A percentile compares a stretch with the other conserved stretches of the same genome.
phyloP scores from a whole-genome alignment of 2,329 filamentous ascomycete genomes.

The Alternaria viburni region DNA sequence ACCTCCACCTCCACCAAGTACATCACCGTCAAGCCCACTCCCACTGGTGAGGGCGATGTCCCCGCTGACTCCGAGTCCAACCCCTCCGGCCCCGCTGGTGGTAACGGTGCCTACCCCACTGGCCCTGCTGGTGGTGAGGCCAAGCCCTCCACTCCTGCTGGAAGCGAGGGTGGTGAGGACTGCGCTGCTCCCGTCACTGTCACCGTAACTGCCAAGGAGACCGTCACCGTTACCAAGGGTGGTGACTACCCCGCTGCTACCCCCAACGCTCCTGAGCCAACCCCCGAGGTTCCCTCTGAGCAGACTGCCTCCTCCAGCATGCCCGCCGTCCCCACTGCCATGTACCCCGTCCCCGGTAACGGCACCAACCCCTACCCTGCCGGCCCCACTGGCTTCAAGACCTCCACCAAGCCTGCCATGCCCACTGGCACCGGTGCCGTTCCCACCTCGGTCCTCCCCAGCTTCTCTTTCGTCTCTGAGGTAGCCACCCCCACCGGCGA shows the following conservation, averaged over 20 bases:
- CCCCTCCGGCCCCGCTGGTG: constrained; percentile 3
- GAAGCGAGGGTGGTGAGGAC: constrained; percentile 25
- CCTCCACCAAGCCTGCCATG: constrained; percentile 33
- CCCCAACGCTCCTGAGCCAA: constrained; percentile 9
- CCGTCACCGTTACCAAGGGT: constrained; percentile 45
- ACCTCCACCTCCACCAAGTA: constrained; percentile 43
- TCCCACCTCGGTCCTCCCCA: constrained; percentile 25
- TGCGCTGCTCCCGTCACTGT: constrained; percentile 45
- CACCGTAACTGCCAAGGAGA: constrained; percentile 47
- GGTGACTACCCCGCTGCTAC: constrained; percentile 14
- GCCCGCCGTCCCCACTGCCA: constrained; percentile 23
- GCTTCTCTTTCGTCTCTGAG: constrained; percentile 35
- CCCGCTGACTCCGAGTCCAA: not conserved
- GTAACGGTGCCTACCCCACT: not conserved
- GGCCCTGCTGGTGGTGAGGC: constrained; percentile 9
- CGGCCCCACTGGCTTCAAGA: constrained; percentile 42
- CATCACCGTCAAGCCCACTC: constrained; percentile 33
- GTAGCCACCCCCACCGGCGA: constrained; percentile 18
- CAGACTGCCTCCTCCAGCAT: constrained; percentile 13
- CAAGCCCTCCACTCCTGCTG: constrained; percentile 9
- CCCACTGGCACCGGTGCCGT: constrained; percentile 26
- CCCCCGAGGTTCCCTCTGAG: constrained; percentile 12
- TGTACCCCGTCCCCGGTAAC: constrained; percentile 39
- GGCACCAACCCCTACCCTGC: constrained; percentile 32
- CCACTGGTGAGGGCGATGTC: constrained; percentile 3